These are phyloP conservation scores for Phaeosphaeria sp. DNA, from an alignment of 2,329 filamentous ascomycete species.

Conservation along the genomic window DNA sequence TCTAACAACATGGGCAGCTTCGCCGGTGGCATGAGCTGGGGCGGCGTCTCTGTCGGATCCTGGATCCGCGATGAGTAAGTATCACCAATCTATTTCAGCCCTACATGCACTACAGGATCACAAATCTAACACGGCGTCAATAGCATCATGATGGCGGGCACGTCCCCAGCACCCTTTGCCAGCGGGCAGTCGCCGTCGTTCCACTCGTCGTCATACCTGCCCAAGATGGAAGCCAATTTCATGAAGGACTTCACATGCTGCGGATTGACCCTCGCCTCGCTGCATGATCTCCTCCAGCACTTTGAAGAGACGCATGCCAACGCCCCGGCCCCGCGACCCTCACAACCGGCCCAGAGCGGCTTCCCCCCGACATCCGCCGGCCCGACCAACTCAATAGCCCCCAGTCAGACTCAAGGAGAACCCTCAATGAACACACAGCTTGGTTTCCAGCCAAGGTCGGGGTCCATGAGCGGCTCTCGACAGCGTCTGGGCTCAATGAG, in stretches of 20 bases:
- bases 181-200: conserved; percentile 86
- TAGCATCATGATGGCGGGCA: conserved; percentile 94
- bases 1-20: conserved; percentile 67
- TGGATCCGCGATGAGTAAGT: conserved; percentile 99
- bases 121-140: conserved; percentile 28
- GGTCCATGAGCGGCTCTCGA: conserved; percentile 41
- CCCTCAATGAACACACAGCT: conserved; percentile 44
- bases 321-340: conserved; percentile 61
- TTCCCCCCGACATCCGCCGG: conserved; percentile 39
- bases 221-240: conserved; percentile 95
- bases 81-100: conserved; percentile 6
- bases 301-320: conserved; percentile 95
- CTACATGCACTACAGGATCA: conserved; percentile 2
- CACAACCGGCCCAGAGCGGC: conserved; percentile 56
- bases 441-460: conserved; percentile 50
- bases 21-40: conserved; percentile 91
- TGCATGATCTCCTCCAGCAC: conserved; percentile 94
- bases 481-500: conserved; percentile 51
- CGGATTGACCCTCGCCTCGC: conserved; percentile 83
- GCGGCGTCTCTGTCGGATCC: conserved; percentile 92
- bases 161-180: conserved; percentile 79
- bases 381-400: conserved; percentile 45
- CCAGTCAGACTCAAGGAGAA: conserved; percentile 53
- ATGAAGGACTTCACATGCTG: conserved; percentile 98
- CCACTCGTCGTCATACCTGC: conserved; percentile 94